These are phyloP conservation scores for Cytospora piceicola DNA, from an alignment of 2,329 filamentous ascomycete genomes.

Conservation along the genomic window DNA sequence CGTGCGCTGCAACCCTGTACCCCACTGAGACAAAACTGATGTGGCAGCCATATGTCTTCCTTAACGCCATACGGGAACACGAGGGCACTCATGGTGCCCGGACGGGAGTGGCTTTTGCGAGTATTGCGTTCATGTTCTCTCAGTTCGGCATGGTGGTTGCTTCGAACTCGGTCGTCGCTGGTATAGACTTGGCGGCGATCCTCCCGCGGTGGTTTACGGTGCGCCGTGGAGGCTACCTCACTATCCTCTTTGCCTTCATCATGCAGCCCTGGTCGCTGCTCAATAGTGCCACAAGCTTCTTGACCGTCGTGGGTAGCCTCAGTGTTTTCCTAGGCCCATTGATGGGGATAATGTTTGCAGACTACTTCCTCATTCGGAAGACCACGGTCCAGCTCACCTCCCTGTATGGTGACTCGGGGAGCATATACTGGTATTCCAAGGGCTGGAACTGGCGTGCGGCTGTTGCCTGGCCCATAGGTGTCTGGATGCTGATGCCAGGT, in stretches of 20 bases:
- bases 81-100: slow-evolving; percentile 36
- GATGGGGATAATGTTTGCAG: slow-evolving; percentile 46
- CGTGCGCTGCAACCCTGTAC: slow-evolving; percentile 44
- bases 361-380: slow-evolving; percentile 41
- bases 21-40: slow-evolving; percentile 38
- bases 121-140: slow-evolving; percentile 42
- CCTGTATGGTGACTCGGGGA: slow-evolving; percentile 39
- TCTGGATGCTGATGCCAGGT: slow-evolving; percentile 35
- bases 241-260: slow-evolving; percentile 41
- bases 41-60: slow-evolving; percentile 29
- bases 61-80: not conserved
- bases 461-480: slow-evolving; percentile 36
- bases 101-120: slow-evolving; percentile 45
- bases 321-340: slow-evolving; percentile 46
- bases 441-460: slow-evolving; percentile 48
- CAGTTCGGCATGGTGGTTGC: slow-evolving; percentile 45
- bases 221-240: slow-evolving; percentile 44
- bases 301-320: slow-evolving; percentile 44
- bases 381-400: slow-evolving; percentile 44
- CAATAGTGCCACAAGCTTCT: slow-evolving; percentile 42
- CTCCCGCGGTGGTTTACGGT: slow-evolving; percentile 46
- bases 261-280: slow-evolving; percentile 47
- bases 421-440: slow-evolving; percentile 47
- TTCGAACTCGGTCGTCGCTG: slow-evolving; percentile 44
- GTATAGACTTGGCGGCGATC: slow-evolving; percentile 45